Evolutionary conservation across 2,329 filamentous ascomycete genomes (phyloP), one percentile per base, ranked within the genome.

Genomic region (Diaporthe caulivora): DNA sequence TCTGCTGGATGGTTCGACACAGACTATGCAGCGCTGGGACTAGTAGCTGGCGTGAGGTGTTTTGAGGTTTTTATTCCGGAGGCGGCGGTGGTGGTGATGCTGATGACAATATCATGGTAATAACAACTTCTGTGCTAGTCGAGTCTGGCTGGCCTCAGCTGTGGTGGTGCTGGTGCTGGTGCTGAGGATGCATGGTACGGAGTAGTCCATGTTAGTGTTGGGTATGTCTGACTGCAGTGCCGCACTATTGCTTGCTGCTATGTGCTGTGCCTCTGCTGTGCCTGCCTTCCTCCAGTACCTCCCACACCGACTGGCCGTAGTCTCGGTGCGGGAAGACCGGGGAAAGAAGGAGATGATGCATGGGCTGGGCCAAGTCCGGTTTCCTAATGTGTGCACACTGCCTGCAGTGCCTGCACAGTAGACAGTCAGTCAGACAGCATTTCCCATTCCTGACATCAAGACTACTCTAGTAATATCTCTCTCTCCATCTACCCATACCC

Each of bases 291-390:
- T 69, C 54, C 71, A 31, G 17, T 69, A 72, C 37, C 34, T 5
- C 5, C 34, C 9, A 34, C 68, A 74, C 72, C 68, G 69, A 74
- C 72, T 67, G 54, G 69, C 72, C 69, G 53, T 65, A 49, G 40
- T 55, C 72, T 72, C 72, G 69, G 69, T 44, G 65, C 72, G 68
- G 62, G 47, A 47, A 65, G 62, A 65, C 62, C 44, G 42, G 60
- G 60, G 60, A 18, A 31, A 65, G 29, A 37, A 17, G 5, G n/a
- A 64, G 42, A 24, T 11, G 42, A 24, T 11, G 21, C 60, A 49
- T 34, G 11, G 37, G 37, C 37, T 10, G 8, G 60, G 29, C 37
- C 44, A 47, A 47, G 57, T 60, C 37, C 24, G 24, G 40, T 44
- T 31, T 29, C 7, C 7, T 40, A 40, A 13, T 40, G 37, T 40